Conservation (phyloP, 1,284 basidiomycete genomes). For the Boletus mariae region DNA sequence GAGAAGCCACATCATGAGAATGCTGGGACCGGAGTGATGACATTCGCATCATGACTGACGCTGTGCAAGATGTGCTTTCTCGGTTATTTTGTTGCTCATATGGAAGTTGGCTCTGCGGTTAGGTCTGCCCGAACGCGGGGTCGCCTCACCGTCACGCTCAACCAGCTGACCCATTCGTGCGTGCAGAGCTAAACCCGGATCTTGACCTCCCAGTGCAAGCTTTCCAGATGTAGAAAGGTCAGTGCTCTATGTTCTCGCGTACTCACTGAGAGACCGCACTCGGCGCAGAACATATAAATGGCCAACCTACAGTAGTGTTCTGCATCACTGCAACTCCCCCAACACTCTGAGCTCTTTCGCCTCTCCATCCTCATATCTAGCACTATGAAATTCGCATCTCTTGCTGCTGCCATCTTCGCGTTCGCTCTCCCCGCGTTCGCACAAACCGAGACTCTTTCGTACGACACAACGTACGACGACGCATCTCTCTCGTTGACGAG, state of each 20-base stretch:
- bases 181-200: neutral
- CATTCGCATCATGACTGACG: neutral
- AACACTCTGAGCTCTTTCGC: neutral
- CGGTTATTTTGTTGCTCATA: neutral
- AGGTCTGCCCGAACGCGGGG: constrained; percentile 1
- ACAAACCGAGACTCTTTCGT: constrained; percentile 18
- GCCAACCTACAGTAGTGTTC: neutral
- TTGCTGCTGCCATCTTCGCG: constrained; percentile 11
- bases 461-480: constrained; percentile 41
- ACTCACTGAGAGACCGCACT: neutral
- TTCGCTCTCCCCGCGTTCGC: constrained; percentile 18
- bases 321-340: too few relatives aligned
- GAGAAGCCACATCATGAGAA: constrained; percentile 8
- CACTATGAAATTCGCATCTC: constrained; percentile 24
- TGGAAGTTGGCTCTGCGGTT: neutral
- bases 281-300: constrained; percentile 14
- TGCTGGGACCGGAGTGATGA: too few relatives aligned
- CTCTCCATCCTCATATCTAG: neutral
- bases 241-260: neutral
- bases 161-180: constrained; percentile 8
- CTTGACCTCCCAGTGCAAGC: neutral
- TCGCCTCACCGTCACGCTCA: neutral
- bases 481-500: constrained; percentile 28
- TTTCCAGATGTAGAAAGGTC: neutral
- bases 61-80: neutral